Conservation (phyloP, 768 basidiomycete genomes). For the Lentinula boryana region DNA sequence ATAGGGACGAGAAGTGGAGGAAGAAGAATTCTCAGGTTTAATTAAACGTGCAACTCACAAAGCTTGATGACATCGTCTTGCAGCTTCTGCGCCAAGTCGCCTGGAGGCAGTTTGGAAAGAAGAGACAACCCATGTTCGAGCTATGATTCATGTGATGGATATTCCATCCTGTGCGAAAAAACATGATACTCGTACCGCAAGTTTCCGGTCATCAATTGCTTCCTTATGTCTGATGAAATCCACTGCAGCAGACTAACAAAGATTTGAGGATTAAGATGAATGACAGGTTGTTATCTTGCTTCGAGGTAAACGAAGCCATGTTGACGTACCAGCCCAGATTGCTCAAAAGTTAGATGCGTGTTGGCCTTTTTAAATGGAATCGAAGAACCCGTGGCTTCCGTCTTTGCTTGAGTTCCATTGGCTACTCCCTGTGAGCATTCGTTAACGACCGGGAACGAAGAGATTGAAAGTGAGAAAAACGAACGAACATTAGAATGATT, state of each 20-base stretch:
- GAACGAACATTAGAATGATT: slow-evolving; percentile 2
- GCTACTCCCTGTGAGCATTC: slow-evolving; percentile 7
- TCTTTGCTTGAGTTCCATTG: slow-evolving; percentile 8
- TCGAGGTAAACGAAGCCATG: background rate
- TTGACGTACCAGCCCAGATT: slow-evolving; percentile 36
- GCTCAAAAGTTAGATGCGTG: slow-evolving; percentile 24
- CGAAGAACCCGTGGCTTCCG: background rate
- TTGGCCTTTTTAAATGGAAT: slow-evolving; percentile 39
- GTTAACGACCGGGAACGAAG: background rate
- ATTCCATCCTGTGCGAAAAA: background rate
- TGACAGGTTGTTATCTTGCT: background rate
- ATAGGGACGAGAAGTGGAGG: background rate
- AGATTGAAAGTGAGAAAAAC: background rate
- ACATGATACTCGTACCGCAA: slow-evolving; percentile 49
- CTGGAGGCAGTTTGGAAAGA: slow-evolving; percentile 52
- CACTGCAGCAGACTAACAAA: slow-evolving; percentile 46
- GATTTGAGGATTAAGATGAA: background rate
- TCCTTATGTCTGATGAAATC: slow-evolving; percentile 56
- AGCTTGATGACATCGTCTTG: slow-evolving; percentile 48
- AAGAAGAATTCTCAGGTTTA: background rate
- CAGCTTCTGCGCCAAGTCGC: slow-evolving; percentile 26
- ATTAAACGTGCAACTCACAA: slow-evolving; percentile 31
- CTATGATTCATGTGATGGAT: slow-evolving; percentile 24
- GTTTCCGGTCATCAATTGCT: slow-evolving; percentile 71
- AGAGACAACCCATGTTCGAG: slow-evolving; percentile 67